Percentiles rank a stretch among this genome's conserved stretches.
These are phyloP conservation scores for Fusarium temperatum DNA, from an alignment of 2,329 filamentous ascomycete genomes.

Conservation along the genomic window DNA sequence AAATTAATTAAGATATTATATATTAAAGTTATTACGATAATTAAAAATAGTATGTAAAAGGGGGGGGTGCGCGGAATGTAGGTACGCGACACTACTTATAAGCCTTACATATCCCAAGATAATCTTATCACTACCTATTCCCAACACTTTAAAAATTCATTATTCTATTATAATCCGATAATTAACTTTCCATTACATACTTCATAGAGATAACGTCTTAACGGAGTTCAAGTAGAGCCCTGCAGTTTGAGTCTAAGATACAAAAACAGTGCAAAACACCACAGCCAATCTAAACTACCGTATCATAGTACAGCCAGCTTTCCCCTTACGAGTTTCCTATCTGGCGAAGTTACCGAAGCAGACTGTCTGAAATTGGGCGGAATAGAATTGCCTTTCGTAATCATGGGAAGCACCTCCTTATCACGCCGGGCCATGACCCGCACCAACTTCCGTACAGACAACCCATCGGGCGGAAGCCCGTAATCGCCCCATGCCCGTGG, in stretches of 20 bases:
- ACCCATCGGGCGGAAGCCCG: neutral
- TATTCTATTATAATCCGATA: fast-evolving
- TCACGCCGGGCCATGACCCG: neutral
- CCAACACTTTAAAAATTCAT: fast-evolving
- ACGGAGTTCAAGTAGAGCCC: too few species aligned
- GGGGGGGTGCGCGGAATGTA: too few species aligned
- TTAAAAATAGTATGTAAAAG: too few species aligned
- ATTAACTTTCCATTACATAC: neutral
- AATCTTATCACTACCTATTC: neutral
- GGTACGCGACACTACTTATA: too few species aligned
- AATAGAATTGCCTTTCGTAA: fast-evolving
- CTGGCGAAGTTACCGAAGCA: too few species aligned
- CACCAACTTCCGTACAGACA: neutral
- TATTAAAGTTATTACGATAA: too few species aligned
- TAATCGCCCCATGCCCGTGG: neutral
- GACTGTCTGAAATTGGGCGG: fast-evolving
- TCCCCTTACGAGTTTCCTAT: fast-evolving
- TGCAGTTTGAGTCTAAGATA: fast-evolving
- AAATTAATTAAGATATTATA: too few species aligned
- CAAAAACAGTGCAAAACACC: neutral
- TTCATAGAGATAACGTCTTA: fast-evolving
- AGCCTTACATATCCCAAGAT: fast-evolving
- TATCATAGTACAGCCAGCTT: neutral
- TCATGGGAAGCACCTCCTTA: neutral
- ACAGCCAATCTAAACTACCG: neutral